Evolutionary conservation across 768 basidiomycete species (phyloP), one percentile per base, ranked within the genome.

Genomic region (Stropharia rugosoannulata): DNA sequence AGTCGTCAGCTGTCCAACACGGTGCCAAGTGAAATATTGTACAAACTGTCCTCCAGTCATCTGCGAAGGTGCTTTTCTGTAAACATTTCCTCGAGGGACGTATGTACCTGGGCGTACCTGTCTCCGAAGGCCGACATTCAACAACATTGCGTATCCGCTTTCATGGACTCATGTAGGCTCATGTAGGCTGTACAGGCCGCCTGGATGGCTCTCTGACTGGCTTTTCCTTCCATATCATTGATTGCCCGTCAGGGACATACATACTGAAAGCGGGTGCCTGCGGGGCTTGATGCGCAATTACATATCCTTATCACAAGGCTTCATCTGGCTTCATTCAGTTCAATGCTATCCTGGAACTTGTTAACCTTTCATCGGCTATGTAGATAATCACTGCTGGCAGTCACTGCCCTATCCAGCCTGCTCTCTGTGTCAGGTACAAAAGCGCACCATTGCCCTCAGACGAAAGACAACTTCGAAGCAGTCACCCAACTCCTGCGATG

Each of bases 271-370:
- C 40, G 39, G 40, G 16, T 22, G 42, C 22, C 22, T 42, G 16
- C n/a, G 22, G 40, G 29, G 16, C 19, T 11, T 32, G 38, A 27
- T 29, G 22, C 29, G 25, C 40, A 35, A 25, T 39, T 42, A 29
- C 40, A 32, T 52, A 52, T 44, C 32, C n/a, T 13, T 52, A 52
- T 52, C 51, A 52, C 40, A 51, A 41, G 50, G 27, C 39, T 15
- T 27, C 44, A 32, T 32, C 5, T 4, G 50, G 27, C 39, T 15
- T 27, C 44, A 32, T 32, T 32, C 29, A 32, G 29, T 32, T 32
- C 29, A 32, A 32, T 6, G 29, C 29, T 32, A 32, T 32, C 29
- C 29, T 32, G 29, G 29, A 32, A 32, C 29, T 10, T 32, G 29
- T 32, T 32, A 7, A 32, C 29, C 44, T 16, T 18, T 16, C 41